Base-by-base conservation (phyloP, 768 basidiomycete species). In the Lanmaoa rubissima region DNA sequence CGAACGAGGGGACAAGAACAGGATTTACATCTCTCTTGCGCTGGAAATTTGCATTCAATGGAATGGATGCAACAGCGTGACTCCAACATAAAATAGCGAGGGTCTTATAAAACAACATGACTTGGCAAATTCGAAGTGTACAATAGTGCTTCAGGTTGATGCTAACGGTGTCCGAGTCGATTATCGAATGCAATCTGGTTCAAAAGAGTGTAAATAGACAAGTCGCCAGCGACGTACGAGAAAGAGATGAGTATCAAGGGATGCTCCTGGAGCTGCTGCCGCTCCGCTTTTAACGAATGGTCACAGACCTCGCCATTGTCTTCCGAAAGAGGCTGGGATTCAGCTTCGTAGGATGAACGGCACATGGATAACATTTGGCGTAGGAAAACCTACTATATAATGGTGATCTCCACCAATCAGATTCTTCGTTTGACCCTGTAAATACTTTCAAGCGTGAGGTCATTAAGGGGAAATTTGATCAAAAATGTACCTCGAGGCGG, bases 1-100 rank as follows among this genome's bases (percentile, higher is more conserved):
- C 87, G 48, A 88, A 83, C 21, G 80, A 68, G 5, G 87, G 87
- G 24, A 86, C 81, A 16, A 86, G 76, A 3, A 73, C 64, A n/a
- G 79, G 71, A 65, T 83, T 69, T 16, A 87, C 80, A 55, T 77
- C 79, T 47, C 82, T 76, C 63, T 69, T 69, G n/a, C 40, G 50
- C 16, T 51, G 53, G 21, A 46, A 12, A 31, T 44, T 31, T n/a
- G 34, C 21, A n/a, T 54, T 55, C 36, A 69, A 51, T 16, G 68
- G 68, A 31, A 65, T 38, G 31, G 63, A 61, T 21, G 52, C 32
- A 34, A 55, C 39, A 17, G 32, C 39, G 16, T 43, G 40, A 24
- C 45, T 54, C 40, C 57, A 63, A 21, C 36, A 59, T 14, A 69
- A 48, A 11, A 53, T 26, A 36, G 48, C 40, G 42, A 67, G 16